Evolutionary conservation across 2,329 filamentous ascomycete species (phyloP).

Genomic region (Beauveria sp.): DNA sequence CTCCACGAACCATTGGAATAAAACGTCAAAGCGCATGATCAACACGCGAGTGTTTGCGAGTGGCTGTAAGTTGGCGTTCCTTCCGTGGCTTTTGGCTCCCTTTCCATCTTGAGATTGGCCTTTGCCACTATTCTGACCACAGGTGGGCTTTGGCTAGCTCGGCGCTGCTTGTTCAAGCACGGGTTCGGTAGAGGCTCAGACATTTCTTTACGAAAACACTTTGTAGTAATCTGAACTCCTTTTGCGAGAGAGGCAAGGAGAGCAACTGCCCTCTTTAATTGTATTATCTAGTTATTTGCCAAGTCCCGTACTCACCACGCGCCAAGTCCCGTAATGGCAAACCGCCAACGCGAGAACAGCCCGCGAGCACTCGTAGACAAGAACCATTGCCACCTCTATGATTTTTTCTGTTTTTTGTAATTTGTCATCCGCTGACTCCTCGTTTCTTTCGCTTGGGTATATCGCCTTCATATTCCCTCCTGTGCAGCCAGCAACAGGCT

Average conservation of each 20-base stretch:
- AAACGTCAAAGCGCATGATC: too few species aligned
- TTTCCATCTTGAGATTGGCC: slow-evolving; percentile 21
- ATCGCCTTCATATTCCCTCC: slow-evolving; percentile 12
- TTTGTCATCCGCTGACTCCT: slow-evolving; percentile 15
- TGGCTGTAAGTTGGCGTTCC: background rate
- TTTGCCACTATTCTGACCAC: background rate
- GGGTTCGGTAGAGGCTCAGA: background rate
- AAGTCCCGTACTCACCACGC: slow-evolving; percentile 1
- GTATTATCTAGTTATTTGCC: slow-evolving; percentile 5
- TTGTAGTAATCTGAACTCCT: background rate
- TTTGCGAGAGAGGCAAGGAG: background rate
- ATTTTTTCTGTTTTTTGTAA: slow-evolving; percentile 21
- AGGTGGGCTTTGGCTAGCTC: background rate
- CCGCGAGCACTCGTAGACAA: background rate
- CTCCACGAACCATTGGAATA: too few species aligned
- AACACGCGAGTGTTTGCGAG: too few species aligned
- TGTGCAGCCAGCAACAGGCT: slow-evolving; percentile 7
- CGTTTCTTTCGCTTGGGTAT: slow-evolving; percentile 14
- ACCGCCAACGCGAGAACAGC: background rate
- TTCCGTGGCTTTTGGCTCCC: slow-evolving; percentile 21
- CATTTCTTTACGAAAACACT: background rate
- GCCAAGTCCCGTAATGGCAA: background rate
- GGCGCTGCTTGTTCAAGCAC: background rate
- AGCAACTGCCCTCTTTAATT: background rate
- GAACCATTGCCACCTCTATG: slow-evolving; percentile 14